Conservation (phyloP, 148 eudicot species). For the Spergularia bocconei region DNA sequence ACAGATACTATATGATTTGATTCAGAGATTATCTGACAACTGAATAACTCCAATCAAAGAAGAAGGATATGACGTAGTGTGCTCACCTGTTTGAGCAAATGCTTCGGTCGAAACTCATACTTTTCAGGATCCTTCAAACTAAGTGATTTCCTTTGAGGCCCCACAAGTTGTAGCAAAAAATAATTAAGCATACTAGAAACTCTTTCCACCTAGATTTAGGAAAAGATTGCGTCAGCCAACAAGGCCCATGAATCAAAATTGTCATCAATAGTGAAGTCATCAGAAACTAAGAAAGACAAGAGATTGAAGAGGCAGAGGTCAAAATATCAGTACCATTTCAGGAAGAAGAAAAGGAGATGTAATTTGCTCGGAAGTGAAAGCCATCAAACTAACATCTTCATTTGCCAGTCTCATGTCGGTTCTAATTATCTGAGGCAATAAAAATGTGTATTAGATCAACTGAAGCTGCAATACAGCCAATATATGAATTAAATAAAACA, state of each 20-base stretch:
- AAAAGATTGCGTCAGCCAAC: constrained; percentile 4
- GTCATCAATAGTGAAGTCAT: not conserved
- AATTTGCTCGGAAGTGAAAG: constrained; percentile 93
- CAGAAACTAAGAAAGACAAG: not conserved
- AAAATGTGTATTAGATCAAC: constrained; percentile 8
- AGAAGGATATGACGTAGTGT: not conserved
- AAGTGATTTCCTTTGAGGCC: constrained; percentile 93
- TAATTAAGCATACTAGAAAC: constrained; percentile 98
- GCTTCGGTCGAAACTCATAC: constrained; percentile 91
- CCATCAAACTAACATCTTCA: constrained; percentile 94
- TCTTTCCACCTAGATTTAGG: constrained; percentile 74
- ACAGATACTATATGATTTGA: not conserved
- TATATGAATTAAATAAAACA: not conserved
- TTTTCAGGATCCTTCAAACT: constrained; percentile 94
- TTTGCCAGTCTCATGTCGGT: constrained; percentile 96
- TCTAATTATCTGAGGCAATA: constrained; percentile 65
- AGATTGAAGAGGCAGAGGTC: not conserved
- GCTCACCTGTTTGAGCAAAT: constrained; percentile 82
- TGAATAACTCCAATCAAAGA: not conserved
- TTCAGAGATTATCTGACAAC: not conserved
- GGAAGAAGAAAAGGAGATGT: constrained; percentile 86
- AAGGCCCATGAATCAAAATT: not conserved
- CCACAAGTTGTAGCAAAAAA: constrained; percentile 90
- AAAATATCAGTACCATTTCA: constrained; percentile 63
- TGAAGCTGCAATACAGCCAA: not conserved